Conservation (phyloP, 225 moss, liverwort and hornwort genomes). For the Marchantia polymorpha region DNA sequence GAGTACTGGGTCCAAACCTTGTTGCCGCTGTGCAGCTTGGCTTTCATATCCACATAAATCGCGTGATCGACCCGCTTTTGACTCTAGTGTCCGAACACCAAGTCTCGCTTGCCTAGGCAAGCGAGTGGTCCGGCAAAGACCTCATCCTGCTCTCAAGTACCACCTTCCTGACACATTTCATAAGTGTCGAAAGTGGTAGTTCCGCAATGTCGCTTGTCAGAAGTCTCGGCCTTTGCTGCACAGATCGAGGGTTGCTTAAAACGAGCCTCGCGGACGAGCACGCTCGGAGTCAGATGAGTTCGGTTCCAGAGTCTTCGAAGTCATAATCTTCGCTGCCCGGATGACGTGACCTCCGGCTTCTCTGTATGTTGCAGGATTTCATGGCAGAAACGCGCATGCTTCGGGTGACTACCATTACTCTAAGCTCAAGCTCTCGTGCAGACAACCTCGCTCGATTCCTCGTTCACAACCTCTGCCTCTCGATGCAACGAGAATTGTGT, state of each 20-base stretch:
- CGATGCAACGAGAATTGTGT: not conserved
- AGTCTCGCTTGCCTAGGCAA: too few relatives aligned
- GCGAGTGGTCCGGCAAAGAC: too few relatives aligned
- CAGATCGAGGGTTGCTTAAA: not conserved
- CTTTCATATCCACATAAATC: too few relatives aligned
- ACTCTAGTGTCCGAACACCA: too few relatives aligned
- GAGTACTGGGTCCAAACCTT: too few relatives aligned
- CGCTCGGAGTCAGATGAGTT: not conserved
- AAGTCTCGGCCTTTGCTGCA: not conserved
- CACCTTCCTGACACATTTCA: not conserved
- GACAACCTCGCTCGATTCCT: not conserved
- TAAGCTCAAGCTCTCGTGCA: not conserved
- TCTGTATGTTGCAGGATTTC: not conserved
- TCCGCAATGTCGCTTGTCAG: not conserved
- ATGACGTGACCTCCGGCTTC: not conserved
- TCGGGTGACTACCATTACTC: not conserved
- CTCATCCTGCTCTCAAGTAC: too few relatives aligned
- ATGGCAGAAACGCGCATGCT: not conserved
- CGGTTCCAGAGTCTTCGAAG: not conserved
- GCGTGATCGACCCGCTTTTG: too few relatives aligned
- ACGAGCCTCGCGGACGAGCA: not conserved
- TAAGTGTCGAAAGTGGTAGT: not conserved
- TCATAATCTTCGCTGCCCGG: not conserved
- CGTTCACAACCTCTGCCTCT: not conserved
- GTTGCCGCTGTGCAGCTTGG: too few relatives aligned